Percentiles rank a stretch among this genome's conserved stretches.
Conservation (phyloP, 2,329 filamentous ascomycete species). For the Ceratocystis albifundus region DNA sequence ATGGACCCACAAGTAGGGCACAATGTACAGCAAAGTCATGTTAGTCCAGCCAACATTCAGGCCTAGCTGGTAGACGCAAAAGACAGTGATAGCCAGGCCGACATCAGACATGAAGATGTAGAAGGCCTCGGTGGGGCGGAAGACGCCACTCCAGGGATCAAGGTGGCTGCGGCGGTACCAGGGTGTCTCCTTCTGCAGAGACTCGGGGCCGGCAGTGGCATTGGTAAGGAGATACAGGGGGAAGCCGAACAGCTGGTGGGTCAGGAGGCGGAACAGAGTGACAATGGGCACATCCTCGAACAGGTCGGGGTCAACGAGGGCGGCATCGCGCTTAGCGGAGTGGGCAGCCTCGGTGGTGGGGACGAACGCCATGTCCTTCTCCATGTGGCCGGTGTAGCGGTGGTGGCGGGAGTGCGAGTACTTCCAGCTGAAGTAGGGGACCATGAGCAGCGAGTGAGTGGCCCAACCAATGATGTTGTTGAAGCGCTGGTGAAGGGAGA, state of each 20-base stretch:
- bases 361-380: constrained; percentile 55
- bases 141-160: constrained; percentile 49
- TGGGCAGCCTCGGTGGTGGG: constrained; percentile 37
- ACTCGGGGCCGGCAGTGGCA: constrained; percentile 38
- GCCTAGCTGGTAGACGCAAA: constrained; percentile 45
- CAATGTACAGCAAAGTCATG: constrained; percentile 47
- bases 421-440: constrained; percentile 65
- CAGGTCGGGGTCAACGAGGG: constrained; percentile 39
- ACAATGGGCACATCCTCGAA: constrained; percentile 53
- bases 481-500: constrained; percentile 44
- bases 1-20: constrained; percentile 59
- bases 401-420: constrained; percentile 60
- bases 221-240: constrained; percentile 53
- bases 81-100: constrained; percentile 43
- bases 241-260: constrained; percentile 55
- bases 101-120: constrained; percentile 50
- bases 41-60: constrained; percentile 34
- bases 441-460: constrained; percentile 53
- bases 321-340: constrained; percentile 26
- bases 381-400: constrained; percentile 54
- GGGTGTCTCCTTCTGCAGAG: constrained; percentile 35
- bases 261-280: constrained; percentile 42
- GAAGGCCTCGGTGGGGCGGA: constrained; percentile 44
- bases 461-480: constrained; percentile 54
- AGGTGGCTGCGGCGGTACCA: constrained; percentile 46